These are phyloP conservation scores for Populus hybrid DNA, from an alignment of 441 rosid species.

Conservation along the genomic window DNA sequence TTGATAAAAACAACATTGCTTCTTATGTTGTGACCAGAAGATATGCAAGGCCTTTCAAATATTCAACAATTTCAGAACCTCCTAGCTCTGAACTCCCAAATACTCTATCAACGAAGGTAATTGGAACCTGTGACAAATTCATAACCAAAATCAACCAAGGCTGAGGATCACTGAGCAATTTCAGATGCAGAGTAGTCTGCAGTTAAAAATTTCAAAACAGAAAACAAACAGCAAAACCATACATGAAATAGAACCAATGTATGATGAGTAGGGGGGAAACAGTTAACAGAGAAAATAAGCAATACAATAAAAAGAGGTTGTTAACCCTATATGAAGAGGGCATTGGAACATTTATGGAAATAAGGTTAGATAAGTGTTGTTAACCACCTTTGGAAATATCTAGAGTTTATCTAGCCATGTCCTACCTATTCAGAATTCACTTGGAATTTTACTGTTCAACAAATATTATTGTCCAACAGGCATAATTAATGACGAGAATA, in stretches of 20 bases:
- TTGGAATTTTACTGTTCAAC: background rate
- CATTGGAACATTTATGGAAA: too few species aligned
- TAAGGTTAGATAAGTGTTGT: too few species aligned
- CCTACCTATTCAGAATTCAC: background rate
- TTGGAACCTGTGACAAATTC: slow-evolving; percentile 65
- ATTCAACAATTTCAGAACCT: slow-evolving; percentile 95
- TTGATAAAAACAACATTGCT: background rate
- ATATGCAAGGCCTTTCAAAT: slow-evolving; percentile 83
- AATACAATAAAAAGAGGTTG: too few species aligned
- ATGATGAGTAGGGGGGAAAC: too few species aligned
- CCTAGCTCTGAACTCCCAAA: slow-evolving; percentile 97
- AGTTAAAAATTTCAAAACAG: background rate
- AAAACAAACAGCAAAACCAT: background rate
- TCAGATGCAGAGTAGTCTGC: too few species aligned
- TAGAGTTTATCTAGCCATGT: background rate
- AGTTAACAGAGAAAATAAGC: too few species aligned
- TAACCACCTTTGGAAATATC: background rate
- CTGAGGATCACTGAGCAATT: background rate
- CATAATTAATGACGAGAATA: background rate
- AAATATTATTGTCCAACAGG: background rate
- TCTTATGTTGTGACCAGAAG: slow-evolving; percentile 74
- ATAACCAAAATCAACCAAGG: slow-evolving; percentile 6
- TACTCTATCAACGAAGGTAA: slow-evolving; percentile 88
- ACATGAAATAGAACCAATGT: background rate
- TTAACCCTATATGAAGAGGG: too few species aligned